Percentiles rank a stretch among this genome's conserved stretches.
Evolutionary conservation across 768 basidiomycete species (phyloP).

Genomic region (Ephemerocybe angulata): DNA sequence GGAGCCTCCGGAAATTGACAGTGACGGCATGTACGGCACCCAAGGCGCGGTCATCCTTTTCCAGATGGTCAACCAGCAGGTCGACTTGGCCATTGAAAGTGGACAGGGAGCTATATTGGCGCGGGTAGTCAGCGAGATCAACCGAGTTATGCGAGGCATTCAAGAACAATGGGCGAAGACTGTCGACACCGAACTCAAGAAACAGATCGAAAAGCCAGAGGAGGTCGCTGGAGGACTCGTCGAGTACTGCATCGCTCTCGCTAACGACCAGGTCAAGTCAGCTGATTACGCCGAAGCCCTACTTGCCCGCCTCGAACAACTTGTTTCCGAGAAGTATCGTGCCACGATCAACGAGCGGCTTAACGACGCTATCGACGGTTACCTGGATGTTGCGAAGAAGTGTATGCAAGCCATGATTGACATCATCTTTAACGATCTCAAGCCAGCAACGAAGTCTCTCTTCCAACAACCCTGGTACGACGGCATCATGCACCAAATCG

Average conservation of each 20-base stretch:
- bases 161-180: slow-evolving; percentile 87
- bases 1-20: slow-evolving; percentile 84
- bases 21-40: slow-evolving; percentile 85
- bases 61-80: slow-evolving; percentile 97
- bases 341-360: slow-evolving; percentile 77
- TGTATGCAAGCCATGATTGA: slow-evolving; percentile 94
- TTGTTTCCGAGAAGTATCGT: slow-evolving; percentile 92
- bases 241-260: slow-evolving; percentile 94
- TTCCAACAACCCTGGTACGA: slow-evolving; percentile 92
- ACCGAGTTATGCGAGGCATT: slow-evolving; percentile 83
- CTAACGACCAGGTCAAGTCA: slow-evolving; percentile 96
- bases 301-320: slow-evolving; percentile 78
- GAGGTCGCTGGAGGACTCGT: slow-evolving; percentile 85
- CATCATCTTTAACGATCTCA: slow-evolving; percentile 92
- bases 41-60: slow-evolving; percentile 94
- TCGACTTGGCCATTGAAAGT: slow-evolving; percentile 92
- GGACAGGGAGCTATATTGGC: slow-evolving; percentile 92
- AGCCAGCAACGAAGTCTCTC: slow-evolving; percentile 77
- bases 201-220: slow-evolving; percentile 83
- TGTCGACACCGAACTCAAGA: slow-evolving; percentile 82
- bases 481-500: slow-evolving; percentile 78
- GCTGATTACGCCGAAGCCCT: slow-evolving; percentile 92
- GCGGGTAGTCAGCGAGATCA: slow-evolving; percentile 82
- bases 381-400: slow-evolving; percentile 96
- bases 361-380: slow-evolving; percentile 97